Conservation (phyloP, 2,329 filamentous ascomycete species). For the Talaromyces rugulosus region DNA sequence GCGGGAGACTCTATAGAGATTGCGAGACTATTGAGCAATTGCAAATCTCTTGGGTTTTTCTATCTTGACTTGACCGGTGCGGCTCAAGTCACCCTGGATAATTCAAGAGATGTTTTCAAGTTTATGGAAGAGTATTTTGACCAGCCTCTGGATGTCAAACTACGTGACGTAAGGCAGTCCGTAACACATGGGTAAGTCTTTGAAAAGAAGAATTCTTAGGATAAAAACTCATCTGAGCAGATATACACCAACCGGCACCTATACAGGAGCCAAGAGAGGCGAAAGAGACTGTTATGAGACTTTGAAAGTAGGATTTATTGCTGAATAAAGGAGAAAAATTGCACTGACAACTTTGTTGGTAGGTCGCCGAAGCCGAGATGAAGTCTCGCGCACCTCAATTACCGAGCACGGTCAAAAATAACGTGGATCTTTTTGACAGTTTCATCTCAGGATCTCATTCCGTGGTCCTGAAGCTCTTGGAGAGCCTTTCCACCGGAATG, state of each 20-base stretch:
- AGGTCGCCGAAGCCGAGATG: conserved; percentile 2
- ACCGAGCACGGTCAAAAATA: neutral
- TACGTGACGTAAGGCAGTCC: neutral
- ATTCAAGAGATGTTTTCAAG: neutral
- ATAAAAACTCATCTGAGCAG: neutral
- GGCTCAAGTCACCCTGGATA: neutral
- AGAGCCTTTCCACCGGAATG: neutral
- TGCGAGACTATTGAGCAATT: neutral
- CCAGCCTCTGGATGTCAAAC: conserved; percentile 1
- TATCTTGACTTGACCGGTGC: conserved; percentile 1
- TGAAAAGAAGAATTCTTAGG: neutral
- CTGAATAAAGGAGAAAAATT: neutral
- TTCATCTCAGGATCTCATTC: neutral
- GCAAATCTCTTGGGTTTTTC: conserved; percentile 5
- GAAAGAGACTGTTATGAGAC: conserved; percentile 7
- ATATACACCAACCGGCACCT: conserved; percentile 5
- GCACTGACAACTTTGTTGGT: neutral
- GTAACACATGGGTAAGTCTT: conserved; percentile 4
- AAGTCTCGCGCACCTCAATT: neutral
- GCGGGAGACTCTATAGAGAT: neutral
- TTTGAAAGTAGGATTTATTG: neutral
- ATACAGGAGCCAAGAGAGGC: conserved; percentile 4
- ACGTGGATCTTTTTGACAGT: conserved; percentile 4
- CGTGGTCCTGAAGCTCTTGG: neutral
- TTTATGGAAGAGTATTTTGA: conserved; percentile 5